Evolutionary conservation across 495 filamentous ascomycete genomes (phyloP).

Genomic region (Podospora appendiculata): DNA sequence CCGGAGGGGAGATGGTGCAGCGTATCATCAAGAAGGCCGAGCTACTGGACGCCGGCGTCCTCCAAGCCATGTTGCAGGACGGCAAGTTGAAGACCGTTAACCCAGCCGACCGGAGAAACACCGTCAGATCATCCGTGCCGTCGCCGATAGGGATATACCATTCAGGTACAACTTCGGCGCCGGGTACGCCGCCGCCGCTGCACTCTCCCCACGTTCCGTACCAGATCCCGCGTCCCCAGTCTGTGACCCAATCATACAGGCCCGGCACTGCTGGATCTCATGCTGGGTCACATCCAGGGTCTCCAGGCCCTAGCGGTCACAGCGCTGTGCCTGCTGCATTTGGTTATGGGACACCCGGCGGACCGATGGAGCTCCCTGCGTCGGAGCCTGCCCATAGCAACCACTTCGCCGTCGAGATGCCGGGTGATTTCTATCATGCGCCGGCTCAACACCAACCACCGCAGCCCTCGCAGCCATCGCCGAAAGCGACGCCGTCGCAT

Average conservation of each 20-base stretch:
- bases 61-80: conserved; percentile 42
- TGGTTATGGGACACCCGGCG: conserved; percentile 6
- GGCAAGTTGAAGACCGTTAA: conserved; percentile 43
- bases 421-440: conserved; percentile 35
- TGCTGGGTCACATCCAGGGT: not conserved
- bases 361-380: conserved; percentile 17
- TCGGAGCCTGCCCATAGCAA: conserved; percentile 1
- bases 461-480: conserved; percentile 9
- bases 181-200: conserved; percentile 18
- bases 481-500: conserved; percentile 7
- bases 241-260: conserved; percentile 6
- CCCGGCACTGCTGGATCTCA: conserved; percentile 16
- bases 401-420: conserved; percentile 34
- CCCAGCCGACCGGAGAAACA: conserved; percentile 30
- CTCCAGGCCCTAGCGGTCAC: not conserved
- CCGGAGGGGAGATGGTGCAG: conserved; percentile 55
- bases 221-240: conserved; percentile 32
- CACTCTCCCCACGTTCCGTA: conserved; percentile 31
- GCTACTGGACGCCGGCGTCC: conserved; percentile 38
- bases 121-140: conserved; percentile 18
- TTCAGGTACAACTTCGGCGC: conserved; percentile 12
- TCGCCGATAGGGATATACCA: conserved; percentile 24
- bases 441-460: conserved; percentile 11
- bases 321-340: conserved; percentile 1
- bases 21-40: conserved; percentile 62